phyloP scores from a whole-genome alignment of 208 protist species.

The Leishmania aethiopica region DNA sequence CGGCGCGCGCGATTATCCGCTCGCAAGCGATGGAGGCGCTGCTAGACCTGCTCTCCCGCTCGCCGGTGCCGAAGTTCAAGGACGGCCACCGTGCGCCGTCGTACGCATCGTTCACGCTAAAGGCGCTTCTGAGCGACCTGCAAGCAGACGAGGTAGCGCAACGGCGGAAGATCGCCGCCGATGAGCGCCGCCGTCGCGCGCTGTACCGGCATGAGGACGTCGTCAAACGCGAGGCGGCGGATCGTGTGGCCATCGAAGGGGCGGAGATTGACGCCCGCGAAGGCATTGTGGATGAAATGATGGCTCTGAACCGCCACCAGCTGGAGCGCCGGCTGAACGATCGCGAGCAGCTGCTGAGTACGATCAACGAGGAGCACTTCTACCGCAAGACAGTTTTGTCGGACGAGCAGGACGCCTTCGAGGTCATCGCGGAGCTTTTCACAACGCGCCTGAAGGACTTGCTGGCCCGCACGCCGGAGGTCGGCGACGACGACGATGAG shows the following conservation, averaged over 20 bases:
- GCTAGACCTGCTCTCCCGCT: conserved; percentile 50
- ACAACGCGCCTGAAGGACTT: conserved; percentile 50
- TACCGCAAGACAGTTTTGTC: conserved; percentile 58
- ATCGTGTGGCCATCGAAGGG: conserved; percentile 51
- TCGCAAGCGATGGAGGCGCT: conserved; percentile 64
- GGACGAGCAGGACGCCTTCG: conserved; percentile 79
- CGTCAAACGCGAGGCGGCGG: conserved; percentile 41
- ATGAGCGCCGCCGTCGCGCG: conserved; percentile 55
- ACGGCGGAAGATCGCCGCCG: conserved; percentile 44
- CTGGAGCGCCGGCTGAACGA: conserved; percentile 66
- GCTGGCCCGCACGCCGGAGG: conserved; percentile 29
- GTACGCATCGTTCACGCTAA: conserved; percentile 29
- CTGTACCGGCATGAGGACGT: conserved; percentile 62
- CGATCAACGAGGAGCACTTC: conserved; percentile 70
- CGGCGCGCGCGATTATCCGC: conserved; percentile 50
- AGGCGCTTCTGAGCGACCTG: conserved; percentile 38
- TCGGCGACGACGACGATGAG: conserved; percentile 29
- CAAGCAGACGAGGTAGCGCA: conserved; percentile 49
- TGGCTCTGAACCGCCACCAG: conserved; percentile 53
- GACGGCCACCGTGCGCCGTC: conserved; percentile 21
- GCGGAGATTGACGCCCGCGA: conserved; percentile 55
- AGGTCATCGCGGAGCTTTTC: conserved; percentile 68
- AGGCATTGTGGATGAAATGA: conserved; percentile 51
- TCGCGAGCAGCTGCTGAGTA: conserved; percentile 43
- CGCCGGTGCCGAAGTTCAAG: conserved; percentile 2